These are phyloP conservation scores for Cladobotryum mycophilum DNA, from an alignment of 2,329 filamentous ascomycete species.

Conservation along the genomic window DNA sequence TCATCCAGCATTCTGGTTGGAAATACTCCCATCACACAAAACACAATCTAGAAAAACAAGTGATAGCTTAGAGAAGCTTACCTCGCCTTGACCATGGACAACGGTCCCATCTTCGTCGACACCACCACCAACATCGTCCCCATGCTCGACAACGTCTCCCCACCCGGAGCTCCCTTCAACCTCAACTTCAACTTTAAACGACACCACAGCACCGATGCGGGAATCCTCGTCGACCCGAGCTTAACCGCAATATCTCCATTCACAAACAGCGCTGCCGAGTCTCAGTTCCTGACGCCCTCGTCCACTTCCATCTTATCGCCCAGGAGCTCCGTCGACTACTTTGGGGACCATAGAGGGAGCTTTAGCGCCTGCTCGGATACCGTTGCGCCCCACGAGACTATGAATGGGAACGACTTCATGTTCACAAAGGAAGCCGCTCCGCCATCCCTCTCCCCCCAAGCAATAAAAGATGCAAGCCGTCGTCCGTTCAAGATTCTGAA, in stretches of 20 bases:
- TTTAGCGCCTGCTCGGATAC: constrained; percentile 1
- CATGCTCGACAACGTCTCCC: constrained; percentile 4
- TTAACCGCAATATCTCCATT: constrained; percentile 6
- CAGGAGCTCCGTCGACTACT: constrained; percentile 9
- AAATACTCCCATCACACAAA: too few species aligned
- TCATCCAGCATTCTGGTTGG: too few species aligned
- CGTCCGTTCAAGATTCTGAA: not conserved
- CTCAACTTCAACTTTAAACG: constrained; percentile 5
- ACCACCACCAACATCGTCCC: not conserved
- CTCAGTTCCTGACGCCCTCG: constrained; percentile 5
- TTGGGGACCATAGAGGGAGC: constrained; percentile 7
- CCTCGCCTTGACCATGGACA: not conserved
- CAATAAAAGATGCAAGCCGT: constrained; percentile 1
- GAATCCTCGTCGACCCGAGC: constrained; percentile 6
- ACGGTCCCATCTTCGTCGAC: constrained; percentile 5
- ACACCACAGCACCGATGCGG: not conserved
- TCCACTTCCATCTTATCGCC: constrained; percentile 2
- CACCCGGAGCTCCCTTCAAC: not conserved
- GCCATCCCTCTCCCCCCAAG: not conserved
- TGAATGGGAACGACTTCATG: not conserved
- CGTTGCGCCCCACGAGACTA: constrained; percentile 5
- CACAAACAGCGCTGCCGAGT: constrained; percentile 3
- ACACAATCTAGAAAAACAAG: too few species aligned
- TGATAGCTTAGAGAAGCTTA: too few species aligned
- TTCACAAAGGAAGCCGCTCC: not conserved